phyloP scores from a whole-genome alignment of 495 filamentous ascomycete species.

The Penicillium egyptiacum region DNA sequence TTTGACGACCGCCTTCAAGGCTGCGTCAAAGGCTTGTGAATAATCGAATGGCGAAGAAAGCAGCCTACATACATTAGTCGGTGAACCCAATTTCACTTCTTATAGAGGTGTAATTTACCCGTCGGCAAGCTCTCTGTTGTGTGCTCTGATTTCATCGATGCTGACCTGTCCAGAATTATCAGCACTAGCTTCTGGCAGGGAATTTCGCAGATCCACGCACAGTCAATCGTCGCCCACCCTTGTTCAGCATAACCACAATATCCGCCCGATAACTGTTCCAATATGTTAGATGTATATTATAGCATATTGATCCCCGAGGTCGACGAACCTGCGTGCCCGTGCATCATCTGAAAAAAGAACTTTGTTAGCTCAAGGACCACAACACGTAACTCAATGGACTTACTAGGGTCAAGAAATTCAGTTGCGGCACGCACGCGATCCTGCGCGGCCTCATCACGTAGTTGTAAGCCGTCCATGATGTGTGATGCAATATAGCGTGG shows the following conservation, averaged over 20 bases:
- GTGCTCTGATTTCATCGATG: slow-evolving; percentile 89
- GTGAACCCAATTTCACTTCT: neutral
- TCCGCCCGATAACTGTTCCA: slow-evolving; percentile 69
- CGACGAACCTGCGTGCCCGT: slow-evolving; percentile 58
- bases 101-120: slow-evolving; percentile 48
- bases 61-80: slow-evolving; percentile 46
- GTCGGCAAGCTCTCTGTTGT: slow-evolving; percentile 86
- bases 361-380: slow-evolving; percentile 23
- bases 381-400: slow-evolving; percentile 24
- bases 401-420: slow-evolving; percentile 87
- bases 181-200: slow-evolving; percentile 13
- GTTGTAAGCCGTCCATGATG: slow-evolving; percentile 69
- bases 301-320: neutral
- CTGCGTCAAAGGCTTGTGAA: slow-evolving; percentile 80
- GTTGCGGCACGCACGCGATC: slow-evolving; percentile 77
- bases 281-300: slow-evolving; percentile 19
- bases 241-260: slow-evolving; percentile 90
- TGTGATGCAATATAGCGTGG: slow-evolving; percentile 16
- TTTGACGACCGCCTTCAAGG: slow-evolving; percentile 82
- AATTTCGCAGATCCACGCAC: slow-evolving; percentile 36
- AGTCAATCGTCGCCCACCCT: slow-evolving; percentile 68
- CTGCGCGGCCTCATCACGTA: slow-evolving; percentile 77
- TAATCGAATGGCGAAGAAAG: slow-evolving; percentile 86
- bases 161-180: slow-evolving; percentile 62
- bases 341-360: slow-evolving; percentile 40